A percentile compares a stretch with the other conserved stretches of the same genome.
phyloP scores from a whole-genome alignment of 75 land plant genomes.

The Cupressus sempervirens region DNA sequence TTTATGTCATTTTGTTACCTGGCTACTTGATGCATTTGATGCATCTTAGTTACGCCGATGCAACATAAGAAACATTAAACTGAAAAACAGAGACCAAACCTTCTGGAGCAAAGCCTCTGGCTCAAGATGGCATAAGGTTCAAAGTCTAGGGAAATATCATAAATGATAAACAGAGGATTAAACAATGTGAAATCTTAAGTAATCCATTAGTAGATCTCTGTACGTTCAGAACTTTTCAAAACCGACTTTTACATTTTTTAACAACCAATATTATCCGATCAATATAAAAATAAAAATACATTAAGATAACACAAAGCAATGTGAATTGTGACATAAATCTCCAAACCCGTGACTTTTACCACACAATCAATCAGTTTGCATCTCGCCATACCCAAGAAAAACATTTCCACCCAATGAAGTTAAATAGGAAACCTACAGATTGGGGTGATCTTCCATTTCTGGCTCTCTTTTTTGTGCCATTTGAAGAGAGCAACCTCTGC shows the following conservation, averaged over 20 bases:
- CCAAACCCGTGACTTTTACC: neutral
- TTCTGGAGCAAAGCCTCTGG: too few relatives aligned
- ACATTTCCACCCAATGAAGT: neutral
- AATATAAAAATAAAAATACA: neutral
- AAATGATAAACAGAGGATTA: too few relatives aligned
- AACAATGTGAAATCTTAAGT: too few relatives aligned
- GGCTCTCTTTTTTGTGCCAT: constrained; percentile 29
- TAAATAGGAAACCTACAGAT: constrained; percentile 5
- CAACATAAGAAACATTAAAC: neutral
- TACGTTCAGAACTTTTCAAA: too few relatives aligned
- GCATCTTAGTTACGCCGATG: too few relatives aligned
- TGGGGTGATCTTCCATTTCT: constrained; percentile 23
- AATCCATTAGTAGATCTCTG: too few relatives aligned
- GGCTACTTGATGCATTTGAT: too few relatives aligned
- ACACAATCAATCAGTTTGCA: neutral
- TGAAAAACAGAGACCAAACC: too few relatives aligned
- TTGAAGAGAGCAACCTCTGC: neutral
- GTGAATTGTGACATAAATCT: neutral
- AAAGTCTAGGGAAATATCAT: too few relatives aligned
- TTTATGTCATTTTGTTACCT: too few relatives aligned
- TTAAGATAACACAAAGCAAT: neutral
- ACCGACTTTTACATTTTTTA: too few relatives aligned
- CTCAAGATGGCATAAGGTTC: too few relatives aligned
- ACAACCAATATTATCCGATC: neutral
- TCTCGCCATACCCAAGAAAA: neutral